phyloP scores from a whole-genome alignment of 805 yeast genomes.

The Ogataea pini region DNA sequence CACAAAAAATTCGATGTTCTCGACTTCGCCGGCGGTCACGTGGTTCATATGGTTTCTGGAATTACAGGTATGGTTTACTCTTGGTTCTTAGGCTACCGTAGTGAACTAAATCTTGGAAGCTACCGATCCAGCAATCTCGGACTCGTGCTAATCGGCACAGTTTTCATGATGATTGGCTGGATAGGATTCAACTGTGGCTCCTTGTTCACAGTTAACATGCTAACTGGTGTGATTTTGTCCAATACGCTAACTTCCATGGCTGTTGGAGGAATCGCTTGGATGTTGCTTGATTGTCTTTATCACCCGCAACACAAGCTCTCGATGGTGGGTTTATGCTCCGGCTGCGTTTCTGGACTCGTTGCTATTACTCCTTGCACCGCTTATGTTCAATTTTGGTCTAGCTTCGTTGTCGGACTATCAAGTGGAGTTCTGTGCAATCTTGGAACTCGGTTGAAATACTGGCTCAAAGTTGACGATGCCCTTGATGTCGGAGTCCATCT shows the following conservation, averaged over 20 bases:
- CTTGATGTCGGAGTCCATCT: slow-evolving; percentile 95
- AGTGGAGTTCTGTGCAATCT: slow-evolving; percentile 82
- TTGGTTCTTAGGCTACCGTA: slow-evolving; percentile 71
- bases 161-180: slow-evolving; percentile 87
- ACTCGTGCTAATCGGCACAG: slow-evolving; percentile 80
- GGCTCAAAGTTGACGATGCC: slow-evolving; percentile 79
- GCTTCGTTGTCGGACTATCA: slow-evolving; percentile 72
- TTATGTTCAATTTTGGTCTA: slow-evolving; percentile 79
- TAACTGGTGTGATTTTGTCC: slow-evolving; percentile 77
- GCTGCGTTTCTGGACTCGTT: slow-evolving; percentile 86
- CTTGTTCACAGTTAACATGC: slow-evolving; percentile 70
- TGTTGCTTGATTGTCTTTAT: slow-evolving; percentile 69
- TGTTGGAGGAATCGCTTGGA: slow-evolving; percentile 84
- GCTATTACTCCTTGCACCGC: slow-evolving; percentile 97
- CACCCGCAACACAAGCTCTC: slow-evolving; percentile 70
- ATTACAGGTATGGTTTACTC: slow-evolving; percentile 83
- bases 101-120: slow-evolving; percentile 60
- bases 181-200: slow-evolving; percentile 87
- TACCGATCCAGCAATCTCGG: slow-evolving; percentile 88
- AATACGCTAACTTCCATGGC: slow-evolving; percentile 82
- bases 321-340: slow-evolving; percentile 90
- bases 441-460: slow-evolving; percentile 76
- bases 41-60: slow-evolving; percentile 86
- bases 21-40: slow-evolving; percentile 95
- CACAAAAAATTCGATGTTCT: slow-evolving; percentile 69